Base-by-base conservation (phyloP, 2,329 filamentous ascomycete species). In the Mariannaea elegans region DNA sequence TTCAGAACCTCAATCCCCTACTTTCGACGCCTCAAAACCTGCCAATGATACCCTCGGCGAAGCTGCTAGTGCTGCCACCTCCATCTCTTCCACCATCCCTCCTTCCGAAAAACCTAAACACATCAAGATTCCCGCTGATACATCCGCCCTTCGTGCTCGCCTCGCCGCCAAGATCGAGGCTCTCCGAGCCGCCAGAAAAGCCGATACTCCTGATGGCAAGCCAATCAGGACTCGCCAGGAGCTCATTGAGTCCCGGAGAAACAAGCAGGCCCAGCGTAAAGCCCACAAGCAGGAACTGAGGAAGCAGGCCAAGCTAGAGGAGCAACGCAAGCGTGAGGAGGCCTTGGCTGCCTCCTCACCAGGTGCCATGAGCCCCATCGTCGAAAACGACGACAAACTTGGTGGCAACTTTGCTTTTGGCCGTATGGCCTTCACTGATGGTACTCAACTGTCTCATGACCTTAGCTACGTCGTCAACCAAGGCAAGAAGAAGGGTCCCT, bases 381-480 rank as follows among this genome's bases (percentile, higher is more conserved):
- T 86, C 24, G 81, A 84, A 58, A 74, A 83, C 8, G 81, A 82
- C 31, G 78, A 82, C 48, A 77, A 84, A 63, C 67, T 75, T 3
- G 89, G 88, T 72, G 89, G 87, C 72, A 91, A 90, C 79, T 96
- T 97, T 74, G 88, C 92, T 6, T 99, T 98, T 75, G 93, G 94
- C 29, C 90, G 92, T 32, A 88, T 99, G n/a, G 88, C 92, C 10
- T 99, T 98, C 74, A 87, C 87, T 4, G 94, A 98, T 73, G 94
- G 94, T 36, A 86, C 92, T 50, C 85, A 90, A 63, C 83, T 96
- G 47, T 92, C 94, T 49, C 86, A 92, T 61, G 87, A 89, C 57
- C 82, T 91, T 14, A 89, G 89, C 53, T 84, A 87, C 62, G 86
- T 85, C 9, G 73, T 80, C 46, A 76, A 62, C 48, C 71, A 73